Conservation (phyloP, 169 alveolate genomes). For the Ophryocystis elektroscirrha region DNA sequence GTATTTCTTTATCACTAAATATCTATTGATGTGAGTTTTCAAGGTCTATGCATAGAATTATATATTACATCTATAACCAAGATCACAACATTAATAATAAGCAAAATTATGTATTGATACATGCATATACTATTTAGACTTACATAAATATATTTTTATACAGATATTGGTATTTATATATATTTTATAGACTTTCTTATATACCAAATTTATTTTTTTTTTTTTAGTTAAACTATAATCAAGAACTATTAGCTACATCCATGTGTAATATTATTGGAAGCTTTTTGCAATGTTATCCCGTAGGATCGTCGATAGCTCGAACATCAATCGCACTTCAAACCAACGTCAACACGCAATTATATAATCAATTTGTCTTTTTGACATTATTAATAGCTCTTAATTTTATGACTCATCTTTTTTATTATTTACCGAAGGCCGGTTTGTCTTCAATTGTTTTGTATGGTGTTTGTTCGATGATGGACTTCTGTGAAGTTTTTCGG, state of each 20-base stretch:
- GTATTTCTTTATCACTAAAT: too few species aligned
- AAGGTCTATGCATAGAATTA: too few species aligned
- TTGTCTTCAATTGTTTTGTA: slow-evolving; percentile 20
- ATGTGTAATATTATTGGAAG: slow-evolving; percentile 15
- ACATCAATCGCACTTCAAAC: slow-evolving; percentile 10
- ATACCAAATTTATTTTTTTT: too few species aligned
- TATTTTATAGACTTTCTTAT: too few species aligned
- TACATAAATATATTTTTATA: too few species aligned
- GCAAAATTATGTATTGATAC: too few species aligned
- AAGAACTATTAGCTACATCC: slow-evolving; percentile 14
- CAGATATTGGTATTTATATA: too few species aligned
- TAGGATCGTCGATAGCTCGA: slow-evolving; percentile 19
- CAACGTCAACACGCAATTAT: slow-evolving; percentile 13
- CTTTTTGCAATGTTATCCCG: slow-evolving; percentile 20
- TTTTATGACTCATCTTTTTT: slow-evolving; percentile 19
- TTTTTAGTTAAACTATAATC: slow-evolving; percentile 12
- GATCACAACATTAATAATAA: too few species aligned
- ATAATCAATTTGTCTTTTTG: slow-evolving; percentile 5
- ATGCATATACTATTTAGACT: too few species aligned
- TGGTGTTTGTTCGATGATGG: slow-evolving; percentile 26
- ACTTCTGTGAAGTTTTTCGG: slow-evolving; percentile 10
- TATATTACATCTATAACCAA: too few species aligned
- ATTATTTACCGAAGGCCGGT: slow-evolving; percentile 12
- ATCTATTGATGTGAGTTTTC: too few species aligned
- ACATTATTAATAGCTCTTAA: slow-evolving; percentile 13